Percentiles rank a stretch among this genome's conserved stretches.
These are phyloP conservation scores for Glycine latifolia DNA, from an alignment of 306 rosid species.

Conservation along the genomic window DNA sequence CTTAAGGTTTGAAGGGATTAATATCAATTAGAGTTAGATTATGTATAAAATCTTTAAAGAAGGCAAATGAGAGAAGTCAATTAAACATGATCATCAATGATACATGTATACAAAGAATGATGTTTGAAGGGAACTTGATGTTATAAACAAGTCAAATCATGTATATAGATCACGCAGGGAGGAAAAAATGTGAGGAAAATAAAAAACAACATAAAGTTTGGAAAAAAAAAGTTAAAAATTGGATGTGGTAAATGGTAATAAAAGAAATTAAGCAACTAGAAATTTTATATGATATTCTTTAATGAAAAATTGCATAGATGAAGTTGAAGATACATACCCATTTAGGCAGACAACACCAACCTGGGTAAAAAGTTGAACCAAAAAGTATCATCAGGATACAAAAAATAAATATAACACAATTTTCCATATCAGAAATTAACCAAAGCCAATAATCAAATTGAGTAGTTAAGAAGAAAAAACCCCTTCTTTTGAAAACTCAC, in stretches of 20 bases:
- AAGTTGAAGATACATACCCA: conserved; percentile 21
- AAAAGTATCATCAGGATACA: not conserved
- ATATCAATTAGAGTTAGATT: too few species aligned
- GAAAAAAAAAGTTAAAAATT: too few species aligned
- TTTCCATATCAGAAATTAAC: conserved; percentile 7
- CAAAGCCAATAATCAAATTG: not conserved
- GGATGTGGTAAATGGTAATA: not conserved
- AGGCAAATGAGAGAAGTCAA: too few species aligned
- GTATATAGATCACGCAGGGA: too few species aligned
- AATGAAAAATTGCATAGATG: not conserved
- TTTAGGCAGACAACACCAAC: conserved; percentile 1
- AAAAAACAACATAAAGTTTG: too few species aligned
- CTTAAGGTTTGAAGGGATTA: too few species aligned
- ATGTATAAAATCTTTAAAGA: too few species aligned
- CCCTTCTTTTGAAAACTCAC: not conserved
- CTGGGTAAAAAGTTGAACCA: not conserved
- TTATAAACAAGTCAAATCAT: too few species aligned
- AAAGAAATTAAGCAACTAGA: not conserved
- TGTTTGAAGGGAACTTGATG: too few species aligned
- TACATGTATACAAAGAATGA: too few species aligned
- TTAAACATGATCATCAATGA: too few species aligned
- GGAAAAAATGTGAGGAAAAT: too few species aligned
- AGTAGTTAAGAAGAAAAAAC: not conserved
- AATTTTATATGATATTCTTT: not conserved
- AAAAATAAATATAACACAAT: not conserved